Percentiles rank a stretch among this genome's conserved stretches.
phyloP scores from a whole-genome alignment of 2,329 filamentous ascomycete species.

The Westerdykella ornata region DNA sequence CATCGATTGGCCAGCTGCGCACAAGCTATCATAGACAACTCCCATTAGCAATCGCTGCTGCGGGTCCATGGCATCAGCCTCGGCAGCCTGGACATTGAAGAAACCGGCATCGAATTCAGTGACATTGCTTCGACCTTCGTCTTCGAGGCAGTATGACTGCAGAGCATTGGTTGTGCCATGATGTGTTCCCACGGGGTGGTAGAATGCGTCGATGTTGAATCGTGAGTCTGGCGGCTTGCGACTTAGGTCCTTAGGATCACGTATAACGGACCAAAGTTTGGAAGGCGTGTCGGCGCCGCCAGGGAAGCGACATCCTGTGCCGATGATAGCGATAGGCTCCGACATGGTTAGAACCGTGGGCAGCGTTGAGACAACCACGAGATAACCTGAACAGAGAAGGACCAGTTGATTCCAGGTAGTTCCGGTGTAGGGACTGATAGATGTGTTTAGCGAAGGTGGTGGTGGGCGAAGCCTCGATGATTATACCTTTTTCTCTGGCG shows the following conservation, averaged over 20 bases:
- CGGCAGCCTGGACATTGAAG: conserved; percentile 13
- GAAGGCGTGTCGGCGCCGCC: conserved; percentile 6
- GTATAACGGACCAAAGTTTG: conserved; percentile 9
- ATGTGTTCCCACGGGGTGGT: conserved; percentile 6
- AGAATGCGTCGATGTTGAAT: conserved; percentile 26
- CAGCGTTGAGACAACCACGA: no score
- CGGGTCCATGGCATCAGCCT: conserved; percentile 19
- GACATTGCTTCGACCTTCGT: conserved; percentile 19
- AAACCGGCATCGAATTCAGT: conserved; percentile 15
- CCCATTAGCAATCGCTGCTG: conserved; percentile 17
- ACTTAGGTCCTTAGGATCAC: conserved; percentile 15
- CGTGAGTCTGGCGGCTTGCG: conserved; percentile 16
- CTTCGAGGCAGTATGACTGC: conserved; percentile 11
- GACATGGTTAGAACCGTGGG: no score
- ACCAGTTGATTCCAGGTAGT: no score
- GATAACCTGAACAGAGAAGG: no score
- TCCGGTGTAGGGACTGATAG: no score
- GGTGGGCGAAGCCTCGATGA: no score
- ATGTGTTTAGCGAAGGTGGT: no score
- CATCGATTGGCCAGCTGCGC: conserved; percentile 5
- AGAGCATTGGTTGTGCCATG: conserved; percentile 4
- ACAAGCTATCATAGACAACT: conserved; percentile 13
- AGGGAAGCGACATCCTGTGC: conserved; percentile 18
- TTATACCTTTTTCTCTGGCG: no score
- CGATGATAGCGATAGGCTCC: conserved; percentile 25